A percentile compares a stretch with the other conserved stretches of the same genome.
Evolutionary conservation across 768 basidiomycete genomes (phyloP).

Genomic region (Macrocybe gigantea): DNA sequence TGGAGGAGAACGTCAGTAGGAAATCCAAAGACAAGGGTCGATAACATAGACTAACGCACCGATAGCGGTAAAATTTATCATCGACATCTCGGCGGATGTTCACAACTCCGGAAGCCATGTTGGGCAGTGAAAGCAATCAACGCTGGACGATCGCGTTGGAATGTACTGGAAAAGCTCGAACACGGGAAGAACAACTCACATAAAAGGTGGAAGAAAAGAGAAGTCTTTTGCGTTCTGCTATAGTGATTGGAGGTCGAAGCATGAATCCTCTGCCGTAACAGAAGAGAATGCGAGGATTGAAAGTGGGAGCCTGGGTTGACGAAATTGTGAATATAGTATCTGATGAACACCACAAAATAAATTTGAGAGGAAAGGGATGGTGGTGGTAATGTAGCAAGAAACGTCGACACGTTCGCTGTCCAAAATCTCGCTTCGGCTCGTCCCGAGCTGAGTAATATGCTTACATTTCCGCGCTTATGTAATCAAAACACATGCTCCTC

Average conservation of each 20-base stretch:
- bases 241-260: constrained; percentile 84
- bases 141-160: constrained; percentile 32
- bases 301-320: constrained; percentile 37
- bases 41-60: constrained; percentile 34
- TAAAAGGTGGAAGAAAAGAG: constrained; percentile 46
- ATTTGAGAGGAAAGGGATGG: constrained; percentile 11
- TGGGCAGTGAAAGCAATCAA: constrained; percentile 53
- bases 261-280: constrained; percentile 83
- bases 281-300: constrained; percentile 42
- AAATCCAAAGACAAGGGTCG: background rate
- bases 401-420: background rate
- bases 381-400: constrained; percentile 5
- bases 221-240: constrained; percentile 58
- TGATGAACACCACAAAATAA: constrained; percentile 16
- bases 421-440: background rate
- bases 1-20: constrained; percentile 22
- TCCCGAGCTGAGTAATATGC: background rate
- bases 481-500: too few relatives aligned
- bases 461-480: too few relatives aligned
- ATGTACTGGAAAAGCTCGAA: background rate
- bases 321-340: constrained; percentile 53
- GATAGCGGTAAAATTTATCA: constrained; percentile 95
- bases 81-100: constrained; percentile 96
- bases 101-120: constrained; percentile 82
- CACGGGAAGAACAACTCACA: constrained; percentile 27